Evolutionary conservation across 1,139 yeast species (phyloP).

Genomic region (Candida mesenterica): DNA sequence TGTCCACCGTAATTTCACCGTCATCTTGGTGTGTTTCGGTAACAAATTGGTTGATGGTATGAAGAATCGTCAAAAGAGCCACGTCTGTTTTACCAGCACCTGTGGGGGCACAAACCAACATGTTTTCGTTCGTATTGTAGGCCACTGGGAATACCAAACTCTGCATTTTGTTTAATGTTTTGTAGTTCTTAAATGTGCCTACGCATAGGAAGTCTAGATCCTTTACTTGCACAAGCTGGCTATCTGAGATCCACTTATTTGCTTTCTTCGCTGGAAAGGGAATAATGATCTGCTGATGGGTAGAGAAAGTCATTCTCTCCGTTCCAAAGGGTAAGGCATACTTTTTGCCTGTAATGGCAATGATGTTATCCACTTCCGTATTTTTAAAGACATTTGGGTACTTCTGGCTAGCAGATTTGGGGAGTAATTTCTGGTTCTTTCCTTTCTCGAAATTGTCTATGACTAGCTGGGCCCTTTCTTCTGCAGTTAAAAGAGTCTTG

Average conservation of each 20-base stretch:
- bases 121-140: constrained; percentile 87
- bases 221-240: constrained; percentile 53
- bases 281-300: constrained; percentile 78
- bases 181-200: constrained; percentile 81
- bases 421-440: constrained; percentile 50
- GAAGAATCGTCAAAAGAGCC: constrained; percentile 80
- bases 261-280: constrained; percentile 63
- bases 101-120: constrained; percentile 98
- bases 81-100: constrained; percentile 99
- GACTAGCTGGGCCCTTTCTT: constrained; percentile 58
- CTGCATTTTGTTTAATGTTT: constrained; percentile 82
- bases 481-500: constrained; percentile 44
- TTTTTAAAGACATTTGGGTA: constrained; percentile 89
- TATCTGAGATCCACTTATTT: constrained; percentile 49
- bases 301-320: constrained; percentile 57
- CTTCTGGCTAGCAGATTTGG: constrained; percentile 45
- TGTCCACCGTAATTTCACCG: constrained; percentile 53
- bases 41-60: constrained; percentile 69
- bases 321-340: constrained; percentile 82
- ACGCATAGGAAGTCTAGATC: constrained; percentile 76
- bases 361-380: constrained; percentile 61
- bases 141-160: constrained; percentile 91
- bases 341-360: constrained; percentile 79
- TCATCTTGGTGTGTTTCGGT: constrained; percentile 48
- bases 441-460: constrained; percentile 52